Conservation (phyloP, 441 rosid genomes). For the Adansonia grandidieri region DNA sequence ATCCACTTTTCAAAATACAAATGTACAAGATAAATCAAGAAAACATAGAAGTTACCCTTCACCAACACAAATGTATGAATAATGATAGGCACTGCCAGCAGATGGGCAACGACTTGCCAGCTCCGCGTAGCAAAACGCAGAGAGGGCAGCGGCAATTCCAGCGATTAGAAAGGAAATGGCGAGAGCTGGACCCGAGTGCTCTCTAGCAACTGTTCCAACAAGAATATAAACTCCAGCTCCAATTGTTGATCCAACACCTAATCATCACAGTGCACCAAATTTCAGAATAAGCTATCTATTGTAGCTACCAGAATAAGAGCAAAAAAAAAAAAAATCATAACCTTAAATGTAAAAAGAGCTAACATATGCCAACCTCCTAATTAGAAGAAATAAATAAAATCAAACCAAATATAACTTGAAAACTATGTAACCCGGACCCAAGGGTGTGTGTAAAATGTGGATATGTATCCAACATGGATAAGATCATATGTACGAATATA, state of each 20-base stretch:
- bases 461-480: too few species aligned
- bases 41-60: conserved; percentile 69
- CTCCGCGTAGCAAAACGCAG: conserved; percentile 97
- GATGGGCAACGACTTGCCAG: conserved; percentile 97
- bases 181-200: conserved; percentile 95
- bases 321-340: background rate
- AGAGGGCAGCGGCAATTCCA: conserved; percentile 95
- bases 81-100: conserved; percentile 99
- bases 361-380: background rate
- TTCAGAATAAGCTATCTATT: conserved; percentile 2
- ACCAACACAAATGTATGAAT: conserved; percentile 92
- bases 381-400: background rate
- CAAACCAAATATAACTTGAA: background rate
- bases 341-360: conserved; percentile 12
- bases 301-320: background rate
- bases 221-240: conserved; percentile 99
- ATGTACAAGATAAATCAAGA: background rate
- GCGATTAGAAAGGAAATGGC: conserved; percentile 84
- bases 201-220: conserved; percentile 98
- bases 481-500: too few species aligned
- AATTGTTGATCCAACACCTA: conserved; percentile 96
- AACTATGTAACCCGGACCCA: too few species aligned
- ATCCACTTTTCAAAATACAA: background rate
- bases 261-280: conserved; percentile 18
- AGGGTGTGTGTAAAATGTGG: too few species aligned